Percentiles rank a stretch among this genome's conserved stretches.
Evolutionary conservation across 2,329 filamentous ascomycete genomes (phyloP).

Genomic region (Ophiostoma ulmi): DNA sequence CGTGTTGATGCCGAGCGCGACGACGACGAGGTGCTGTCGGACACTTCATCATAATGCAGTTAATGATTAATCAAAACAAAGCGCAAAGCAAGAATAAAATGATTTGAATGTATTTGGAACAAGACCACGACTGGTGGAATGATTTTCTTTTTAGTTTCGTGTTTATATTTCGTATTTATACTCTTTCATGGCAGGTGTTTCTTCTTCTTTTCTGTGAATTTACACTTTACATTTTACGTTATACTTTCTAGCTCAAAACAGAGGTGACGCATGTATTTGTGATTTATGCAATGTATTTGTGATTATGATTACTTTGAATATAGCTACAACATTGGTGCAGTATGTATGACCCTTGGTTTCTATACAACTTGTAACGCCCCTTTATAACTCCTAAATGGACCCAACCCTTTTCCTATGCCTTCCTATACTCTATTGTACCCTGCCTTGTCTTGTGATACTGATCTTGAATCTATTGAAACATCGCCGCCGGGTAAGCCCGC

Average conservation of each 20-base stretch:
- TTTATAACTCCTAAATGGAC: background rate
- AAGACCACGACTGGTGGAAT: background rate
- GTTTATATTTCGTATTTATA: conserved; percentile 13
- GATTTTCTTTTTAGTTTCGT: background rate
- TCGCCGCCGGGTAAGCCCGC: conserved; percentile 57
- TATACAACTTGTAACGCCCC: conserved; percentile 3
- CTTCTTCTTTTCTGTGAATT: background rate
- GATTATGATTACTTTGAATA: background rate
- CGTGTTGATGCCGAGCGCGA: conserved; percentile 23
- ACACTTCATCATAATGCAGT: background rate
- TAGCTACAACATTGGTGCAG: background rate
- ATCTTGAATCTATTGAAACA: conserved; percentile 42
- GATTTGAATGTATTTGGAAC: background rate
- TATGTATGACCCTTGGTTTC: background rate
- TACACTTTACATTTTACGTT: background rate
- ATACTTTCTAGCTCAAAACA: background rate
- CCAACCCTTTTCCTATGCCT: background rate
- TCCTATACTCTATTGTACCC: background rate
- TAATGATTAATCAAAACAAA: background rate
- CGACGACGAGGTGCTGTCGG: background rate
- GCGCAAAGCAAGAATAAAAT: background rate
- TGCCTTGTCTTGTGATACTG: background rate
- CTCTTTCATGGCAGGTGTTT: conserved; percentile 17
- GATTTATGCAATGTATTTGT: background rate
- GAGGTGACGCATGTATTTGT: background rate